Percentiles rank a stretch among this genome's conserved stretches.
Conservation (phyloP, 2,329 filamentous ascomycete genomes). For the Fusarium sp. region DNA sequence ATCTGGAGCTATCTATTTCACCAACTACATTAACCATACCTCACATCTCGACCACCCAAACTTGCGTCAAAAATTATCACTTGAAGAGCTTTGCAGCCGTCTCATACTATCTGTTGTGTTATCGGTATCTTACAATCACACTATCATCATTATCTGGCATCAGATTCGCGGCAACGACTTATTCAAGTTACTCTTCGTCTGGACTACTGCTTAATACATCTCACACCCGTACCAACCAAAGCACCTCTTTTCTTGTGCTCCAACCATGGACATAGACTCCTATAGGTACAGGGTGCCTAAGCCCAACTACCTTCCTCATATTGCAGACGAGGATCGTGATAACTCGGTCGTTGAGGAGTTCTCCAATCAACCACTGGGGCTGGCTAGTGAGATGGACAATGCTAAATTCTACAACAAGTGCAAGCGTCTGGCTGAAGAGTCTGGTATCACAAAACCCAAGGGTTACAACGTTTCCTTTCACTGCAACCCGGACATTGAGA, state of each 20-base stretch:
- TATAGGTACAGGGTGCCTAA: conserved; percentile 65
- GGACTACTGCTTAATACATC: not conserved
- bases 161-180: conserved; percentile 8
- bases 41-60: not conserved
- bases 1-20: conserved; percentile 27
- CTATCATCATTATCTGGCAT: not conserved
- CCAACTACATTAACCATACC: conserved; percentile 25
- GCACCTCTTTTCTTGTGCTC: conserved; percentile 1
- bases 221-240: not conserved
- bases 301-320: conserved; percentile 69
- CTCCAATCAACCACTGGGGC: conserved; percentile 56
- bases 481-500: conserved; percentile 92
- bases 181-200: conserved; percentile 9
- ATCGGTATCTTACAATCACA: not conserved
- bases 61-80: not conserved
- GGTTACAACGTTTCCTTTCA: conserved; percentile 96
- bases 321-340: conserved; percentile 60
- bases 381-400: conserved; percentile 63
- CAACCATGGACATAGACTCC: conserved; percentile 52
- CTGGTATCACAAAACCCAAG: conserved; percentile 80
- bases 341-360: conserved; percentile 62
- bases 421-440: conserved; percentile 64
- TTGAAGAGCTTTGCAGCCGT: not conserved
- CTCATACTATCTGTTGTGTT: too few relatives aligned
- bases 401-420: conserved; percentile 66